Base-by-base conservation (phyloP, 78 protist species). In the Ministeria vibrans region DNA sequence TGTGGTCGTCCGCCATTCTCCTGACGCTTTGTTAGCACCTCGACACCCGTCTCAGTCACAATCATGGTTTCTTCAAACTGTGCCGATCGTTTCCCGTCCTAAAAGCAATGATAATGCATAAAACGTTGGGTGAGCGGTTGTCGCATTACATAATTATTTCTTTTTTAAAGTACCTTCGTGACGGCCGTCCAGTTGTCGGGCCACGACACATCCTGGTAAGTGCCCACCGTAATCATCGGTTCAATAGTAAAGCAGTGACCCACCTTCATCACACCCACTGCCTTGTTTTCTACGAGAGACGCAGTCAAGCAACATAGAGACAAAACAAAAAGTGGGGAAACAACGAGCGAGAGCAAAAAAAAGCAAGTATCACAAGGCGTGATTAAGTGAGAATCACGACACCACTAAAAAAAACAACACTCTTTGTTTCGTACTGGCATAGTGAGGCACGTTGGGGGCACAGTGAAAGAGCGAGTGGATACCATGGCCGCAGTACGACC, bases 21-120 rank as follows among this genome's bases (percentile, higher is more conserved):
- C 43, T 13, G 30, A 2, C 80, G 80, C 23, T 11, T 41, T 0
- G 95, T 92, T 28, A 94, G 82, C 36, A 92, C 86, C 46, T 92
- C 96, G 28, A 44, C 77, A 27, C 96, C 96, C 34, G 68, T 69
- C 36, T 90, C 92, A 3, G 96, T 93, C 32, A 97, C 75, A 27
- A 95, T 74, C 25, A 97, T 28, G 7, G 98, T 96, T 85, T 97
- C 98, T 86, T 97, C 99, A 71, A 96, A 97, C 87, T 96, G 98
- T 0, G 99, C 99, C 9, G 94, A 82, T 28, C 95, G 86, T 75
- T 87, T 84, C 49, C 98, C 98, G 75, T 96, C 98, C 25, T 38
- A 25, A 11, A 11, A 51, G 59, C n/a, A 51, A 20, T n/a, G 22
- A 13, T 11, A 22, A 63, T 63, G 18, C 11, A 51, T 18, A 18